These are phyloP conservation scores for Pulveroboletus sp. DNA, from an alignment of 768 basidiomycete species.

Conservation along the genomic window DNA sequence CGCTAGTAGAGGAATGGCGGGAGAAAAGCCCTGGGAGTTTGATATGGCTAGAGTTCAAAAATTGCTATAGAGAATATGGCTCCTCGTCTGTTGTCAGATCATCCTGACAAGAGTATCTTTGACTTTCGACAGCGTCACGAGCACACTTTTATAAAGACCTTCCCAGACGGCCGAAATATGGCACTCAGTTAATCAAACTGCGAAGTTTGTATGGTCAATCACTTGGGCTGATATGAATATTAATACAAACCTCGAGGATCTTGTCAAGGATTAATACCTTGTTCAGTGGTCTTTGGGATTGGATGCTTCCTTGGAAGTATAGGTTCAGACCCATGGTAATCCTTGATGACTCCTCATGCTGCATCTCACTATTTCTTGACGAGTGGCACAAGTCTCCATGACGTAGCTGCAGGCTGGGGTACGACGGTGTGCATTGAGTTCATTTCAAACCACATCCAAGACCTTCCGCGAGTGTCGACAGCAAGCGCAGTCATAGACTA, in stretches of 20 bases:
- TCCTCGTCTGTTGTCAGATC: too few species aligned
- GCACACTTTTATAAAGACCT: too few species aligned
- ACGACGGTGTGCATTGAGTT: constrained; percentile 87
- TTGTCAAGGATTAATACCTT: constrained; percentile 83
- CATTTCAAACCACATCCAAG: constrained; percentile 77
- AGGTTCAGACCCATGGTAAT: constrained; percentile 53
- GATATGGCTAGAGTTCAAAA: too few species aligned
- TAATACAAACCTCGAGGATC: constrained; percentile 71
- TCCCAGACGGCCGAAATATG: too few species aligned
- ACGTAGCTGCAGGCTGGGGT: constrained; percentile 74
- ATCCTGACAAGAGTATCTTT: too few species aligned
- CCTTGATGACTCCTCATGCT: constrained; percentile 51
- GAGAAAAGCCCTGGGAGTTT: too few species aligned
- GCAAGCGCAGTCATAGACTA: too few species aligned
- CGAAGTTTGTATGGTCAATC: background rate
- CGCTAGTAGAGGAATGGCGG: too few species aligned
- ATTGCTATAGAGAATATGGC: too few species aligned
- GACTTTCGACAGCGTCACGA: too few species aligned
- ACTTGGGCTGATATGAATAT: background rate
- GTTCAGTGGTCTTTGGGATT: constrained; percentile 73
- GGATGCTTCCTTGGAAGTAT: constrained; percentile 43
- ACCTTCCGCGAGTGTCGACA: constrained; percentile 59
- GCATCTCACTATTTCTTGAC: constrained; percentile 80
- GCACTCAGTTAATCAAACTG: too few species aligned
- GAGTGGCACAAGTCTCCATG: constrained; percentile 64